Evolutionary conservation across 2,329 filamentous ascomycete species (phyloP), one percentile per base, ranked within the genome.

Genomic region (Aspergillus fischeri): DNA sequence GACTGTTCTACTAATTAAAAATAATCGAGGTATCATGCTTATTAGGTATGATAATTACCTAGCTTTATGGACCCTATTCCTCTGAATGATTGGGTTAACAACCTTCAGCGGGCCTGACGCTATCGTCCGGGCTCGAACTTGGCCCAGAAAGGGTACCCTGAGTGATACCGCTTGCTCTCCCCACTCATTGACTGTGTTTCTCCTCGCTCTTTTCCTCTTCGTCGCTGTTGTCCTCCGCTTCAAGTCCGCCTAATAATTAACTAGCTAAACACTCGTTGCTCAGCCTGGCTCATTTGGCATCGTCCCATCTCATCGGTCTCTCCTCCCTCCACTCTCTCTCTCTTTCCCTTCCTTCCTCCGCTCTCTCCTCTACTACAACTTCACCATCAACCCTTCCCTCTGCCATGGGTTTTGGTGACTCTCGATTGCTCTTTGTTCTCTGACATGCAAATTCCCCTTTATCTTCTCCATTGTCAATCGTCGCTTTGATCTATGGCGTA

Each of bases 401-500:
- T 63, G 55, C 58, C 63, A 62, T 62, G 63, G 59, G 62, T 56
- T 48, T 65, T 61, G 63, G 51, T 63, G 58, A 49, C 35, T 53
- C 42, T 49, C 54, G 44, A 38, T 29, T 51, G 49, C 57, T 55
- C 56, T 56, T 63, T 63, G 59, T 56, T 54, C 44, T 60, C 57
- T 52, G 56, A 24, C 51, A 61, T 63, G 61, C 62, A 64, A 60
- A 56, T 56, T 57, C 42, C 55, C 49, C 59, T 41, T 51, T 41
- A 49, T 29, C 52, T 49, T 60, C 54, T 55, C 50, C 49, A 42
- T 53, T 60, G 45, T 54, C 49, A 55, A 60, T 50, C 42, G 47
- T 65, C 63, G 60, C 32, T 60, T 63, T 62, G 65, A 67, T 69
- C 63, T 64, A 73, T 73, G 71, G 68, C 67, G 67, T 63, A 68